Conservation (phyloP, 2,329 filamentous ascomycete genomes). For the Trichocomaceae sp. region DNA sequence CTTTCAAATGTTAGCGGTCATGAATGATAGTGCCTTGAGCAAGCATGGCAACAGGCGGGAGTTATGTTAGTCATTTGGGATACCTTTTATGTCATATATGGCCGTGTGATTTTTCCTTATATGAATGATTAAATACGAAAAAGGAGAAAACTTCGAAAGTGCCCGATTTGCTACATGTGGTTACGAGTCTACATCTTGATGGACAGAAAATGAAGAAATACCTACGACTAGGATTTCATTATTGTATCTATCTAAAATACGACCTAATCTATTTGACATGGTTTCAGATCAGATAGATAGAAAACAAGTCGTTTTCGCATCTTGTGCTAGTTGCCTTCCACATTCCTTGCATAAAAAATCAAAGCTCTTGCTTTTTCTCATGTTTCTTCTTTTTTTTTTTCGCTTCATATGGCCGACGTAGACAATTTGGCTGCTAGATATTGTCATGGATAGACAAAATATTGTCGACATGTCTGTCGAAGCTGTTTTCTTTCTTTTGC, state of each 20-base stretch:
- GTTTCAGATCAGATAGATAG: neutral
- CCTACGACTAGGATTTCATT: slow-evolving; percentile 8
- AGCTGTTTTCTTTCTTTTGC: neutral
- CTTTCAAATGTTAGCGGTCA: neutral
- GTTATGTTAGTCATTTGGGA: neutral
- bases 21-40: neutral
- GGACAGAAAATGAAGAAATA: neutral
- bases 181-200: neutral
- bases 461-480: neutral
- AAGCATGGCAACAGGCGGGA: neutral
- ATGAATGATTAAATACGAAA: too few relatives aligned
- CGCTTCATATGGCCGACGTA: neutral
- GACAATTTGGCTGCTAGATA: neutral
- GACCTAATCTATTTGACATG: slow-evolving; percentile 9
- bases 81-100: too few relatives aligned
- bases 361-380: neutral
- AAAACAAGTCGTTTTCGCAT: neutral
- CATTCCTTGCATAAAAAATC: neutral
- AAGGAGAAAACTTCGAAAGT: neutral
- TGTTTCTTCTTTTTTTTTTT: neutral
- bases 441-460: neutral
- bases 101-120: too few relatives aligned
- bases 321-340: neutral
- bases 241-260: slow-evolving; percentile 9
- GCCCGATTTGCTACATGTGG: too few relatives aligned